Evolutionary conservation across 768 basidiomycete genomes (phyloP).

Genomic region (Cantharellus cinnabarinus): DNA sequence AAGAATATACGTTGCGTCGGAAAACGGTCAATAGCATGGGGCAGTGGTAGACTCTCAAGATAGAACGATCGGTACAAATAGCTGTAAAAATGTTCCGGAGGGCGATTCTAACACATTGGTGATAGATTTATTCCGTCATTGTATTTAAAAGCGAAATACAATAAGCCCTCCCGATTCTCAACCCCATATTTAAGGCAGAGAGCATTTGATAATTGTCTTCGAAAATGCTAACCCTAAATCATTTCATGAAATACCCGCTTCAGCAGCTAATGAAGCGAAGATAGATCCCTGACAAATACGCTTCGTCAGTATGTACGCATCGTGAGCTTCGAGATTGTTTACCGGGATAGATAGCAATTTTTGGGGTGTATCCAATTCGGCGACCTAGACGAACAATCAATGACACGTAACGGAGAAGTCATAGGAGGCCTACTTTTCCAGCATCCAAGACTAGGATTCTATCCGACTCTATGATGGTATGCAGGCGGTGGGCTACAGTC

Average conservation of each 20-base stretch:
- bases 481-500: slow-evolving; percentile 56
- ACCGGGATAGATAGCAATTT: slow-evolving; percentile 35
- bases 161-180: too few relatives aligned
- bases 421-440: slow-evolving; percentile 32
- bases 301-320: background rate
- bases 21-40: too few relatives aligned
- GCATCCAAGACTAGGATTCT: slow-evolving; percentile 64
- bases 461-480: slow-evolving; percentile 68
- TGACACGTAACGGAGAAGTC: background rate
- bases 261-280: background rate
- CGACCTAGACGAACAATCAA: slow-evolving; percentile 22
- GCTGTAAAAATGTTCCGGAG: too few relatives aligned
- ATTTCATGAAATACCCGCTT: background rate
- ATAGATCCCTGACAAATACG: background rate
- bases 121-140: too few relatives aligned
- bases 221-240: background rate
- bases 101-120: too few relatives aligned
- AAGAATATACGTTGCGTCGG: too few relatives aligned
- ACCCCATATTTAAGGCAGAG: background rate
- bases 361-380: slow-evolving; percentile 62
- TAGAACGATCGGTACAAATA: too few relatives aligned
- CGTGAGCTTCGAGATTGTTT: slow-evolving; percentile 7
- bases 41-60: too few relatives aligned
- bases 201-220: background rate
- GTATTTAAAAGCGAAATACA: too few relatives aligned